A percentile compares a stretch with the other conserved stretches of the same genome.
Conservation (phyloP, 495 filamentous ascomycete genomes). For the Tricharina praecox region DNA sequence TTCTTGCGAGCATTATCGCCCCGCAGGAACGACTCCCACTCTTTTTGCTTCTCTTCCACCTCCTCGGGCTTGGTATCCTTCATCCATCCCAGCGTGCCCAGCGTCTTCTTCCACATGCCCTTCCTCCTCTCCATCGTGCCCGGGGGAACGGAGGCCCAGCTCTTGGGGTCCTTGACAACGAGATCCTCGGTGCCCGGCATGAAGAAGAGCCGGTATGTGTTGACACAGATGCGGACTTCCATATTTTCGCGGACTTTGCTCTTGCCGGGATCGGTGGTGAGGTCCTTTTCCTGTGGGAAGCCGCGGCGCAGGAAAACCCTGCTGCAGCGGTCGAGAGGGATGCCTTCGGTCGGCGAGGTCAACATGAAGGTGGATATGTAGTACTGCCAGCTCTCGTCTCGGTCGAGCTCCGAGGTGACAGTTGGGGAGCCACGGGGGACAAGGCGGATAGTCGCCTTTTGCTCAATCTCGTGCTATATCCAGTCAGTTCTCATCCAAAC, state of each 20-base stretch:
- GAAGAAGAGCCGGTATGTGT: conserved; percentile 67
- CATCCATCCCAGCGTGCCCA: conserved; percentile 56
- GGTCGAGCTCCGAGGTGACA: conserved; percentile 36
- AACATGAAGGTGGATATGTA: conserved; percentile 84
- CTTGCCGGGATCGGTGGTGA: conserved; percentile 3
- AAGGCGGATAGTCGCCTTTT: conserved; percentile 21
- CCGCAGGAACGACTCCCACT: background rate
- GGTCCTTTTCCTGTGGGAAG: conserved; percentile 39
- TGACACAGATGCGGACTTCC: conserved; percentile 59
- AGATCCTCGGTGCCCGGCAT: conserved; percentile 49
- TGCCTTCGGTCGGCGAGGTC: conserved; percentile 75
- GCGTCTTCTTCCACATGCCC: conserved; percentile 50
- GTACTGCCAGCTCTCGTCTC: conserved; percentile 62
- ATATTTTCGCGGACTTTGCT: conserved; percentile 46
- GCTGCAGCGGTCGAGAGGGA: conserved; percentile 44
- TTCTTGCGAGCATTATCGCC: background rate
- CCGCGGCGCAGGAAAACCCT: conserved; percentile 59
- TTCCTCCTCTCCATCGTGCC: conserved; percentile 40
- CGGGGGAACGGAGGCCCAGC: conserved; percentile 9
- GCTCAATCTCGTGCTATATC: conserved; percentile 17
- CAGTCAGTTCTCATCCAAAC: background rate
- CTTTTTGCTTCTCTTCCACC: background rate
- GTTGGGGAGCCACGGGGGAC: conserved; percentile 23
- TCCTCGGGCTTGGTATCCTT: conserved; percentile 24
- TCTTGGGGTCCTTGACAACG: conserved; percentile 28